phyloP scores from a whole-genome alignment of 2,329 filamentous ascomycete genomes.

The Calonectria hongkongensis region DNA sequence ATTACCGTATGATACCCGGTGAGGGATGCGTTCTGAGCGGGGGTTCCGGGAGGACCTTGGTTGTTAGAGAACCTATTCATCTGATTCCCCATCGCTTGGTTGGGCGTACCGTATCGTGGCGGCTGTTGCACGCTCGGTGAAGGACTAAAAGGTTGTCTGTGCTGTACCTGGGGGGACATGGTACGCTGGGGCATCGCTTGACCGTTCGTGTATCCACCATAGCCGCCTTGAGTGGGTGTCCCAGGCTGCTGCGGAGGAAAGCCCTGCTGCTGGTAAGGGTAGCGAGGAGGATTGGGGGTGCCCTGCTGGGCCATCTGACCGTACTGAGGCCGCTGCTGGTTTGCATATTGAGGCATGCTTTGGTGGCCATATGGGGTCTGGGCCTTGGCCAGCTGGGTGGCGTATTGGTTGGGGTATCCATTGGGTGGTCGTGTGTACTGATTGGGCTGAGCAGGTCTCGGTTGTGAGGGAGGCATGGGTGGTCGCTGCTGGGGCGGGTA shows the following conservation, averaged over 20 bases:
- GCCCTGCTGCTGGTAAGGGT: constrained; percentile 62
- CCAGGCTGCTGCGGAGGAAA: constrained; percentile 62
- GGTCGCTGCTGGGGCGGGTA: constrained; percentile 65
- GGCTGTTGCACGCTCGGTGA: constrained; percentile 61
- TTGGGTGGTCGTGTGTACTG: constrained; percentile 71
- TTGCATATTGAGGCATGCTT: constrained; percentile 68
- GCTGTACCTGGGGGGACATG: constrained; percentile 67
- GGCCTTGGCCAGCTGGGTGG: constrained; percentile 71
- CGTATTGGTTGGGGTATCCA: constrained; percentile 67
- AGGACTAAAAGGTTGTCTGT: constrained; percentile 62
- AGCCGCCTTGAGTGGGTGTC: constrained; percentile 62
- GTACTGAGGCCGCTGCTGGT: constrained; percentile 67
- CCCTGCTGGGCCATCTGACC: constrained; percentile 64
- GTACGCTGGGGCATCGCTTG: constrained; percentile 63
- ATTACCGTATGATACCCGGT: constrained; percentile 71
- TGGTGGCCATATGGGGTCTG: constrained; percentile 72
- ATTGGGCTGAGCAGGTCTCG: constrained; percentile 65
- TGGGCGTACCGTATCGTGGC: constrained; percentile 58
- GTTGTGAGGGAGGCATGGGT: constrained; percentile 57
- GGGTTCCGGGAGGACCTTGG: constrained; percentile 54
- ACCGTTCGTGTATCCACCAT: constrained; percentile 66
- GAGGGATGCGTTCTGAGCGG: constrained; percentile 61
- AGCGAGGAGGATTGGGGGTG: constrained; percentile 66
- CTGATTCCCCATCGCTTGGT: constrained; percentile 55
- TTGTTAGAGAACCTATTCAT: constrained; percentile 60